Conservation (phyloP, 106 monocot genomes). For the Dioscorea zingiberensis region DNA sequence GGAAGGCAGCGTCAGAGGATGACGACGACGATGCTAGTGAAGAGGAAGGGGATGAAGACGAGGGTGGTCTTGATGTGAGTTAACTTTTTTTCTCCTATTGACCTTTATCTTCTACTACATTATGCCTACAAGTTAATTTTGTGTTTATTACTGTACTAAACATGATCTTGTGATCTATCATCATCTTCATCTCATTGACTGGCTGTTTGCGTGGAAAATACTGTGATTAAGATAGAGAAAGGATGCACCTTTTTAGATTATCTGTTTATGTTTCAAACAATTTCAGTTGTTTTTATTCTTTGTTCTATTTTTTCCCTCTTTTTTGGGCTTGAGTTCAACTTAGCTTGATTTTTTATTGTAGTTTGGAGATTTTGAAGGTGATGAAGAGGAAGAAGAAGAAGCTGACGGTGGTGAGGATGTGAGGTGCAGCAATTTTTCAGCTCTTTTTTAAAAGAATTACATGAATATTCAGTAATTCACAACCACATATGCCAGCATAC, state of each 20-base stretch:
- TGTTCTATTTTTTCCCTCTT: too few species aligned
- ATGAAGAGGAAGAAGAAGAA: slow-evolving; percentile 27
- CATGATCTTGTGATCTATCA: neutral
- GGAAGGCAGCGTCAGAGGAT: slow-evolving; percentile 25
- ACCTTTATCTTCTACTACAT: neutral
- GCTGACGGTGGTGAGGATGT: slow-evolving; percentile 21
- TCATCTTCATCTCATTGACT: neutral
- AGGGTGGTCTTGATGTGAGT: slow-evolving; percentile 5
- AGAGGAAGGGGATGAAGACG: slow-evolving; percentile 13
- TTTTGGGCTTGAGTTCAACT: neutral
- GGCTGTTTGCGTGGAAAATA: neutral
- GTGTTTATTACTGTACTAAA: neutral
- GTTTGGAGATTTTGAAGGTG: slow-evolving; percentile 48
- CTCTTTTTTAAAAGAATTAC: too few species aligned
- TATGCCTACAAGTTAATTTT: neutral
- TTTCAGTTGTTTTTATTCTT: neutral
- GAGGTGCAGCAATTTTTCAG: slow-evolving; percentile 18
- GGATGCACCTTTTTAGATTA: too few species aligned
- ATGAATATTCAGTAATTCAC: too few species aligned
- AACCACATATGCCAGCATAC: neutral
- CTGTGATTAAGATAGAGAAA: too few species aligned
- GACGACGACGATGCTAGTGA: slow-evolving; percentile 32
- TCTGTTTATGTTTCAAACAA: slow-evolving; percentile 1
- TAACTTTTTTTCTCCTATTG: neutral
- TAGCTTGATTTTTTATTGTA: neutral